Conservation (phyloP, 768 basidiomycete genomes). For the Agrocybe pediades region DNA sequence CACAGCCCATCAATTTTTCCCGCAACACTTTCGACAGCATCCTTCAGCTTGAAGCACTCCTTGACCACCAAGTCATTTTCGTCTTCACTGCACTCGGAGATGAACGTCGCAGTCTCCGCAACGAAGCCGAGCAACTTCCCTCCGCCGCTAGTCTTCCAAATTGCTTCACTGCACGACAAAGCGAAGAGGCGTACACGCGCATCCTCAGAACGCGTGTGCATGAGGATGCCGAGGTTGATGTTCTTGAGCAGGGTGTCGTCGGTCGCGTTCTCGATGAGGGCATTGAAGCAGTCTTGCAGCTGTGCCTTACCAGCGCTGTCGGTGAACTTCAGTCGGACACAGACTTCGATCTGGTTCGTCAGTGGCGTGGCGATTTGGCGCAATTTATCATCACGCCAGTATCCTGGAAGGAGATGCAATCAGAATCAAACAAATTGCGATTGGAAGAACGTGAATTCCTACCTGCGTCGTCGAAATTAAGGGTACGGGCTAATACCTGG, state of each 20-base stretch:
- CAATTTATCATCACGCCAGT: conserved; percentile 88
- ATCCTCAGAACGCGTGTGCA: conserved; percentile 89
- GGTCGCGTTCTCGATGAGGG: conserved; percentile 52
- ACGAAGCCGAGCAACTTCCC: conserved; percentile 77
- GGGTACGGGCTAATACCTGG: conserved; percentile 63
- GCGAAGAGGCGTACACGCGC: conserved; percentile 68
- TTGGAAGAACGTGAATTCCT: conserved; percentile 22
- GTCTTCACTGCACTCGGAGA: conserved; percentile 86
- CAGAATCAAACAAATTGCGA: not conserved
- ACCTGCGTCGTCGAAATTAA: conserved; percentile 84
- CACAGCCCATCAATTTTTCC: conserved; percentile 59
- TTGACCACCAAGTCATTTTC: conserved; percentile 83
- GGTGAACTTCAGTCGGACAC: conserved; percentile 35
- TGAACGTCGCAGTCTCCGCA: conserved; percentile 82
- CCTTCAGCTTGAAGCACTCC: conserved; percentile 67
- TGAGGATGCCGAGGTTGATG: conserved; percentile 81
- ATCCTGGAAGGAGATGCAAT: conserved; percentile 46
- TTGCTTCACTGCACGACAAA: conserved; percentile 60
- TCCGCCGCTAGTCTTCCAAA: conserved; percentile 75
- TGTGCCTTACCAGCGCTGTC: conserved; percentile 34
- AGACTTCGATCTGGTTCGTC: conserved; percentile 65
- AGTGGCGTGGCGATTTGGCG: conserved; percentile 60
- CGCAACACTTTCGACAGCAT: conserved; percentile 70
- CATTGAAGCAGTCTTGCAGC: conserved; percentile 53
- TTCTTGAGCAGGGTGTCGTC: conserved; percentile 72